These are phyloP conservation scores for Musa beccarii DNA, from an alignment of 176 grass and related monocot species.

Conservation along the genomic window DNA sequence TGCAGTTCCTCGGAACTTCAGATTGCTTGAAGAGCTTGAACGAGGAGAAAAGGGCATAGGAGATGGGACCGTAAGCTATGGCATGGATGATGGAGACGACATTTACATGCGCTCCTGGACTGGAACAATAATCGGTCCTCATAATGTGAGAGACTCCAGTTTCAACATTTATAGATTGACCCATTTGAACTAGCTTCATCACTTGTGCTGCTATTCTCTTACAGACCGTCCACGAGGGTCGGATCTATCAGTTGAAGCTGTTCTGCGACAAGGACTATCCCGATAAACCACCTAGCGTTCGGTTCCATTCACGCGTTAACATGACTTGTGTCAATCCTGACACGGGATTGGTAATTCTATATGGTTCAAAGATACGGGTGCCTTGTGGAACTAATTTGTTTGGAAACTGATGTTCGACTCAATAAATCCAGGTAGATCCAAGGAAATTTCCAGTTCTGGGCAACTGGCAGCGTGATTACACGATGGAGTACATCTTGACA, in stretches of 20 bases:
- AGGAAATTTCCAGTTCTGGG: constrained; percentile 14
- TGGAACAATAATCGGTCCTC: constrained; percentile 7
- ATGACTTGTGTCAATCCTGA: constrained; percentile 21
- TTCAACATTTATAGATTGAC: not conserved
- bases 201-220: not conserved
- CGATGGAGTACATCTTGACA: constrained; percentile 13
- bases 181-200: not conserved
- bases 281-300: constrained; percentile 12
- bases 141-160: not conserved
- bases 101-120: constrained; percentile 12
- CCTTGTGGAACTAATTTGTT: not conserved
- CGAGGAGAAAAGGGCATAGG: constrained; percentile 35
- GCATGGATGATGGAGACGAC: constrained; percentile 37
- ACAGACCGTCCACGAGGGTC: constrained; percentile 21
- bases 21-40: constrained; percentile 9
- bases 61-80: constrained; percentile 76
- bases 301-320: constrained; percentile 10
- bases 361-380: not conserved
- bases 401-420: not conserved
- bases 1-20: constrained; percentile 42
- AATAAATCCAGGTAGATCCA: constrained; percentile 13
- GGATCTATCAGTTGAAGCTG: constrained; percentile 22
- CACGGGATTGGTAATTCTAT: constrained; percentile 1
- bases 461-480: constrained; percentile 12
- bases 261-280: constrained; percentile 25